Evolutionary conservation across 495 filamentous ascomycete genomes (phyloP).

Genomic region (Xylaria sp.): DNA sequence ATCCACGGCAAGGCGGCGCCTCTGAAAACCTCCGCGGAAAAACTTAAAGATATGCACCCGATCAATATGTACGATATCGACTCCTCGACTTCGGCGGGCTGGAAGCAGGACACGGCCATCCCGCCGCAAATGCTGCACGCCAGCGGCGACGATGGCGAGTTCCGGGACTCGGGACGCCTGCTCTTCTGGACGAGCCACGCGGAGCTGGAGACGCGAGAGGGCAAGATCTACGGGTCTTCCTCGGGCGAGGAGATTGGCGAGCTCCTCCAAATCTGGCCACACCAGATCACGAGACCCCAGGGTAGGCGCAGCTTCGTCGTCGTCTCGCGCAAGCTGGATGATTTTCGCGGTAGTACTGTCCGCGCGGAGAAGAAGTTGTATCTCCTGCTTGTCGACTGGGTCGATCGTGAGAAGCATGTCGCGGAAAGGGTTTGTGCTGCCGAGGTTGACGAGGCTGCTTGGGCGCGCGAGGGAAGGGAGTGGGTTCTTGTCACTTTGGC

Average conservation of each 20-base stretch:
- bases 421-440: background rate
- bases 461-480: background rate
- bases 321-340: constrained; percentile 3
- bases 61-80: background rate
- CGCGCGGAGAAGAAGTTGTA: background rate
- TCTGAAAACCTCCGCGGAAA: background rate
- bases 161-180: constrained; percentile 27
- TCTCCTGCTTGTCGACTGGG: background rate
- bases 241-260: background rate
- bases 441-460: background rate
- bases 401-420: background rate
- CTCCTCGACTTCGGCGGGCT: background rate
- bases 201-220: constrained; percentile 8
- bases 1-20: background rate
- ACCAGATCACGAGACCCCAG: constrained; percentile 17
- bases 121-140: constrained; percentile 7
- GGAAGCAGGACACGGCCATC: constrained; percentile 1
- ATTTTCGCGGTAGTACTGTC: constrained; percentile 24
- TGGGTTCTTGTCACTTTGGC: background rate
- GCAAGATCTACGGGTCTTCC: constrained; percentile 13
- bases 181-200: constrained; percentile 35
- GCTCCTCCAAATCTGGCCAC: background rate
- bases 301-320: constrained; percentile 19
- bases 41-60: background rate
- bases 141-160: constrained; percentile 18